phyloP scores from a whole-genome alignment of 2,329 filamentous ascomycete genomes.

The Phialemoniopsis sp. region DNA sequence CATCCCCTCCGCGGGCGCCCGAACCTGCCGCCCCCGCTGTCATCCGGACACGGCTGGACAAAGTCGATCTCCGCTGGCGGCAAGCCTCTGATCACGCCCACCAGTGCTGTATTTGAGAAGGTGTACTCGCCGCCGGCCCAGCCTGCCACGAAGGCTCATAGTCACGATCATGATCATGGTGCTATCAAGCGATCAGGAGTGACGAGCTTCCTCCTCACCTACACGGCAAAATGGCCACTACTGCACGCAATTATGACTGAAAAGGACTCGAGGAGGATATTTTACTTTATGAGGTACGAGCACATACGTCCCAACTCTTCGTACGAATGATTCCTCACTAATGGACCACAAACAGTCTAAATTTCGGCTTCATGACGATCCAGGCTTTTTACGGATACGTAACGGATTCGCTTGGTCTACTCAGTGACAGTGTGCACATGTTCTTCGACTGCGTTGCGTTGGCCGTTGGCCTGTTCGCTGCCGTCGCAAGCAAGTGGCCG shows the following conservation, averaged over 20 bases:
- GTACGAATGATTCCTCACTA: slow-evolving; percentile 4
- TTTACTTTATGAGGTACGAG: slow-evolving; percentile 88
- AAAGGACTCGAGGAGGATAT: slow-evolving; percentile 89
- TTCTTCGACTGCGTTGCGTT: slow-evolving; percentile 96
- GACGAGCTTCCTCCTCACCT: slow-evolving; percentile 68
- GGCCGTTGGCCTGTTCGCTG: slow-evolving; percentile 82
- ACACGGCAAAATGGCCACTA: slow-evolving; percentile 69
- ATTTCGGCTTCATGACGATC: slow-evolving; percentile 91
- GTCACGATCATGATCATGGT: slow-evolving; percentile 10
- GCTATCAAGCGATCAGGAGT: slow-evolving; percentile 35
- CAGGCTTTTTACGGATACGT: slow-evolving; percentile 93
- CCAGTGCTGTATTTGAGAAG: slow-evolving; percentile 18
- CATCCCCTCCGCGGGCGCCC: slow-evolving; percentile 24
- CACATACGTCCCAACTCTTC: slow-evolving; percentile 4
- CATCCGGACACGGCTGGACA: not conserved
- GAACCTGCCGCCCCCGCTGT: slow-evolving; percentile 23
- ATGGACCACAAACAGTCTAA: slow-evolving; percentile 55
- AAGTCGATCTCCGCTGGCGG: slow-evolving; percentile 19
- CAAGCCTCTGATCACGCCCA: slow-evolving; percentile 29
- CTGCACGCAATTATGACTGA: slow-evolving; percentile 83
- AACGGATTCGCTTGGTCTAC: slow-evolving; percentile 88
- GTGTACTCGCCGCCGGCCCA: slow-evolving; percentile 21
- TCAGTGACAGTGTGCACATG: slow-evolving; percentile 99
- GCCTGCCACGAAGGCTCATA: slow-evolving; percentile 5
- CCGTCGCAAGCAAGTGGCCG: slow-evolving; percentile 96